Conservation (phyloP, 495 filamentous ascomycete genomes). For the Jackrogersella multiformis region DNA sequence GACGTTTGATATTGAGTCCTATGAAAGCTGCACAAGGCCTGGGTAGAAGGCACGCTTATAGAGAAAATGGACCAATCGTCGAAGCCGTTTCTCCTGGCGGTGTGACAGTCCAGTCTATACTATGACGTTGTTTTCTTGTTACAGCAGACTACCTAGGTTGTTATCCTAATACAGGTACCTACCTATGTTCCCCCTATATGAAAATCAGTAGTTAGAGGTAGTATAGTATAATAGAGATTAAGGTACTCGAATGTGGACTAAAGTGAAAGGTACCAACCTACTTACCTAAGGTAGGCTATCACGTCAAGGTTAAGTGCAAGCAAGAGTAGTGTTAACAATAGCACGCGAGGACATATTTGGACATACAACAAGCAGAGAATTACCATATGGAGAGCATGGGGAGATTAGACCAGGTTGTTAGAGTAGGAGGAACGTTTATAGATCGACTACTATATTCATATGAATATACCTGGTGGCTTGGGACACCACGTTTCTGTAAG, state of each 20-base stretch:
- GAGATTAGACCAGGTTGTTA: background rate
- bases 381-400: background rate
- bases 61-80: background rate
- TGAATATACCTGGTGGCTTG: constrained; percentile 35
- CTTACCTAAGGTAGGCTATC: no score
- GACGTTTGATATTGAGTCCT: constrained; percentile 15
- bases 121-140: background rate
- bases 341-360: background rate
- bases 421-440: constrained; percentile 8
- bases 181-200: background rate
- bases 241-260: no score
- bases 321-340: background rate
- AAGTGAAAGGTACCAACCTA: background rate
- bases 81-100: background rate
- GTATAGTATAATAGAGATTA: background rate
- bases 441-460: constrained; percentile 14
- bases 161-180: background rate
- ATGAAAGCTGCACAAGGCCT: background rate
- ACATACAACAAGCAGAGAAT: background rate
- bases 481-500: constrained; percentile 44
- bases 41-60: background rate
- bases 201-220: no score
- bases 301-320: no score
- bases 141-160: background rate
- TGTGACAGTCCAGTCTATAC: background rate